phyloP scores from a whole-genome alignment of 306 rosid genomes.

The Mimosa pudica region DNA sequence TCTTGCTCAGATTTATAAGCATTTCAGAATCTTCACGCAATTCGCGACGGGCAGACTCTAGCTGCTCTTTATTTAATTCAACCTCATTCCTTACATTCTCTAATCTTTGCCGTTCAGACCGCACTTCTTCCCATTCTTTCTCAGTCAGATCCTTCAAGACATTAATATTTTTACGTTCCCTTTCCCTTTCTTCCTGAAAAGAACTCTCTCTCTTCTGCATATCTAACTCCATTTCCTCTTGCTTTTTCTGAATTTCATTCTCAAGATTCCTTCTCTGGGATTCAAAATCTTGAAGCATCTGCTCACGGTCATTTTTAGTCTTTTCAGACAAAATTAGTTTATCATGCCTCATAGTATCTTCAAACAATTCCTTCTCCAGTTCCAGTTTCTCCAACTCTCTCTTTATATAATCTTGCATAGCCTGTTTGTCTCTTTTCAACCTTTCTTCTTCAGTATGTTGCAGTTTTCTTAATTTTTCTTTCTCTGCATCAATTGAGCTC shows the following conservation, averaged over 20 bases:
- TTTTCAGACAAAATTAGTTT: slow-evolving; percentile 57
- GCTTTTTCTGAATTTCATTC: slow-evolving; percentile 55
- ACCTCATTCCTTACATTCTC: slow-evolving; percentile 63
- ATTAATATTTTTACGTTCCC: slow-evolving; percentile 55
- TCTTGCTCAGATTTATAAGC: slow-evolving; percentile 71
- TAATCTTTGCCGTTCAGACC: slow-evolving; percentile 51
- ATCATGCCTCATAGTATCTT: slow-evolving; percentile 57
- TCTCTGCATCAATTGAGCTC: slow-evolving; percentile 57
- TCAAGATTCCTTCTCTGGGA: slow-evolving; percentile 60
- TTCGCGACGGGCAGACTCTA: slow-evolving; percentile 63
- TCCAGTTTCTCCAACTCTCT: slow-evolving; percentile 71
- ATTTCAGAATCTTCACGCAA: slow-evolving; percentile 70
- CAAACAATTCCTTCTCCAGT: slow-evolving; percentile 73
- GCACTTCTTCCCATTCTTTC: slow-evolving; percentile 68
- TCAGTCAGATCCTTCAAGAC: slow-evolving; percentile 57
- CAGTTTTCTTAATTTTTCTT: slow-evolving; percentile 57
- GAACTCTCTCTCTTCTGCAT: slow-evolving; percentile 59
- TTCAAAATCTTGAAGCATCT: slow-evolving; percentile 72
- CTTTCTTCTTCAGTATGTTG: slow-evolving; percentile 59
- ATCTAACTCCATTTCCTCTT: slow-evolving; percentile 59
- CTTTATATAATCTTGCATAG: slow-evolving; percentile 52
- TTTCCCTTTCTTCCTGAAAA: slow-evolving; percentile 73
- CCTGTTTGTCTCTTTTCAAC: slow-evolving; percentile 64
- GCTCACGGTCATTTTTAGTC: slow-evolving; percentile 52
- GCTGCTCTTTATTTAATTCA: slow-evolving; percentile 60